Evolutionary conservation across 306 rosid species (phyloP).

Genomic region (Cicer cuneatum): DNA sequence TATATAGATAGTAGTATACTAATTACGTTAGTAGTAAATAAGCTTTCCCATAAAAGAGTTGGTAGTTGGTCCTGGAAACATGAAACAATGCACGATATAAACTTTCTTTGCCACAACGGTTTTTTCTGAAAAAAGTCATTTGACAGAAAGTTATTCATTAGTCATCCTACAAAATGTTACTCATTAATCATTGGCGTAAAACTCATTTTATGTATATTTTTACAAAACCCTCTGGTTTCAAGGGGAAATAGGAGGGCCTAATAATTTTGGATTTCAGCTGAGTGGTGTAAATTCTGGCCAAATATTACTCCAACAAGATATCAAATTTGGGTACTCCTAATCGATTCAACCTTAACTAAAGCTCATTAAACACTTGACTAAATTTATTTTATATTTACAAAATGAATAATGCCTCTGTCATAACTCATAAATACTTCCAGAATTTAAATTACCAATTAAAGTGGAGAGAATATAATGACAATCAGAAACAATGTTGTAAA

Average conservation of each 20-base stretch:
- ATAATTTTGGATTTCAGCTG: too few species aligned
- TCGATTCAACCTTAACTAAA: too few species aligned
- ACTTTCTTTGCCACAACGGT: background rate
- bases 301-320: too few species aligned
- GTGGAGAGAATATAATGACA: conserved; percentile 22
- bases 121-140: conserved; percentile 20
- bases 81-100: conserved; percentile 6
- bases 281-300: too few species aligned
- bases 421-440: background rate
- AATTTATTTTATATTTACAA: background rate
- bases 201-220: background rate
- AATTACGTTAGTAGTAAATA: conserved; percentile 52
- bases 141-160: conserved; percentile 13
- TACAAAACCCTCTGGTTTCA: too few species aligned
- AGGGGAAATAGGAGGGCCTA: too few species aligned
- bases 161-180: conserved; percentile 8
- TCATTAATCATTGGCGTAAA: conserved; percentile 19
- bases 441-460: conserved; percentile 19
- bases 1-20: conserved; percentile 41
- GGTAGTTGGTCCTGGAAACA: conserved; percentile 53
- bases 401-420: background rate
- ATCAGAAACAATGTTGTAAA: background rate
- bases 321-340: too few species aligned
- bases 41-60: conserved; percentile 52
- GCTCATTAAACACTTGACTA: too few species aligned